Evolutionary conservation across 768 basidiomycete species (phyloP), one percentile per base, ranked within the genome.

Genomic region (Trametopsis cervina): DNA sequence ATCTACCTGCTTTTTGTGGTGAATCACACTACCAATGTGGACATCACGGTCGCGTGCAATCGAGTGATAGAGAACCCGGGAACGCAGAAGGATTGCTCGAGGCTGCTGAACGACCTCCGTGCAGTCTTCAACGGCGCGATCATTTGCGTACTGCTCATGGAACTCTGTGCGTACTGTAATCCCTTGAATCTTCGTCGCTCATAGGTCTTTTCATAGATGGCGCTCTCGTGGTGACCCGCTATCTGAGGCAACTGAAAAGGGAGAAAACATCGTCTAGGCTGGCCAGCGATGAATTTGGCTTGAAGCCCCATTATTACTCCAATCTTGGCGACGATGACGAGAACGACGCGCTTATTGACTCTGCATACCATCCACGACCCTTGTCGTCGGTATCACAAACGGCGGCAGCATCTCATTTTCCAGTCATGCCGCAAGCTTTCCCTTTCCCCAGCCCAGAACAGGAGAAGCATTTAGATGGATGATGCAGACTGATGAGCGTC

Each of bases 1-100:
- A 60, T 60, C 46, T 82, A 75, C 63, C 68, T 81, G 54, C 66
- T 81, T 33, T 73, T 67, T 54, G 60, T 70, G 47, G 66, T 83
- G 42, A 68, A 70, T 38, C 70, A 71, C 48, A 70, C 73, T 36
- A 66, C 75, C 13, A 63, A 66, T 27, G 69, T 65, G 40, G 69
- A 74, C 44, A 60, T 73, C 21, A 58, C 61, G 37, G 54, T 68
- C 18, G 66, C 71, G 36, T 85, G 83, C 60, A 63, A 73, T 39
- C 37, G 65, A 4, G 68, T 71, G 4, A 64, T 80, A 40, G 60
- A 61, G 36, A 63, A 74, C 54, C 54, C 68, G 2, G 61, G 68
- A 37, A 59, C 67, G 4, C 66, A 77, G 56, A 53, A 57, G 3
- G 72, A 75, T 53, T 85, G 81, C 55, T 57, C 56, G 7, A 59